Evolutionary conservation across 352 stramenopile species (phyloP), one percentile per base, ranked within the genome.

Genomic region (Phytophthora gonapodyides): DNA sequence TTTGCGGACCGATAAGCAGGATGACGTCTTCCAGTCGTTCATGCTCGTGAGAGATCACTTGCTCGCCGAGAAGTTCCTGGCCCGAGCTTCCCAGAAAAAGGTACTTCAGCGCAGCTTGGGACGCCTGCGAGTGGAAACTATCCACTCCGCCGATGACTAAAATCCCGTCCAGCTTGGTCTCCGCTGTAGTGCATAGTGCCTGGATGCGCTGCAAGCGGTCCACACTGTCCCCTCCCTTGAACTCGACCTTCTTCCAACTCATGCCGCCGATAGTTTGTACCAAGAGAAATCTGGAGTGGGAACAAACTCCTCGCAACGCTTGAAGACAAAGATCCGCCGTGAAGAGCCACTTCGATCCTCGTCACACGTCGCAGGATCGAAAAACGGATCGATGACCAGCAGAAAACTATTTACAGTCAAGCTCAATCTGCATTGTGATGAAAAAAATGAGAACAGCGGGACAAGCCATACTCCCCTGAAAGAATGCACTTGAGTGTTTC

Each of bases 141-240:
- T 93, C 84, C 13, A 91, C 68, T 6, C 82, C 84, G 10, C 84
- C 82, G 16, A 93, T 70, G 49, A 93, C 65, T 41, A 93, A 57
- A 43, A 93, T 67, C 1, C 59, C 84, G 37, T 91, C 81, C 4
- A 85, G 40, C 6, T 34, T 68, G 27, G 15, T 13, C 13, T 55
- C 45, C 17, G 37, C 50, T 17, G 38, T 27, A 7, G n/a, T 48
- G 40, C 82, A 91, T 12, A 93, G 71, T 10, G 61, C 54, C 44
- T 90, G 84, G 7, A 91, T 66, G 10, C 67, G 53, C 6, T 79
- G 69, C 48, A 91, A 30, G 1, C 84, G 80, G 47, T 80, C 71
- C 15, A 74, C 71, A 19, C 80, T 89, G 47, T 92, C 77, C 53
- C 44, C 73, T 13, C 77, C 83, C 5, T 62, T 71, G 51, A 83